Evolutionary conservation across 139 green algal genomes (phyloP), one percentile per base, ranked within the genome.

Genomic region (Auxenochlorella pyrenoidosa): DNA sequence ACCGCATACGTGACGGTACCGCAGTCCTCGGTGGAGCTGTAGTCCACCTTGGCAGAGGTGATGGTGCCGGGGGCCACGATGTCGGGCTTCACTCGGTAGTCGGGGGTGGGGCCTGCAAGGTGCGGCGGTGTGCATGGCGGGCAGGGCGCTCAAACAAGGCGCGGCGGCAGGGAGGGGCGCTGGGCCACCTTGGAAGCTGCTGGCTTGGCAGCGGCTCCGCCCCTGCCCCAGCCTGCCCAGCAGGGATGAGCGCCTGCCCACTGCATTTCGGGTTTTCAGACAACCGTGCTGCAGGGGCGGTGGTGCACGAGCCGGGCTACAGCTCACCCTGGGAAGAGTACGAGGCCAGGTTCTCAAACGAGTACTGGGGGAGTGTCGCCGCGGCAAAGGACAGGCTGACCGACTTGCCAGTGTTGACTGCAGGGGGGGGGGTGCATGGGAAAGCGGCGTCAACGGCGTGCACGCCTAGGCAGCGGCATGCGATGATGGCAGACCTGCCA

Each of bases 1-100:
- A 89, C 85, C 76, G 85, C 85, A 66, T 85, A 85, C 3, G 76
- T 83, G 24, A 26, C 59, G 5, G 28, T 44, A 10, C 60, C 58
- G 75, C 84, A 88, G 32, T 76, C 40, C 5, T 88, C 10, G 18
- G 44, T 71, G 3, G 19, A 26, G 54, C 71, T 68, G 71, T 40
- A 40, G 51, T 34, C 54, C 34, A 70, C 59, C 40, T 38, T 47
- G 59, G 91, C 93, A 12, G 91, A 94, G 24, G 89, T 72, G 28
- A 96, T 76, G 60, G 88, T 92, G 21, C 95, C 95, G 30, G 96
- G 96, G 0, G 95, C 95, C 8, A 98, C 90, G 30, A 98, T 79
- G 82, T 98, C 96, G 28, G 96, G 96, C 90, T 98, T 98, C 63
- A 97, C 93, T 34, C 96, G 87, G n/a, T 91, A 92, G 79, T 98